These are phyloP conservation scores for Epichloe typhina DNA, from an alignment of 2,329 filamentous ascomycete genomes.

Conservation along the genomic window DNA sequence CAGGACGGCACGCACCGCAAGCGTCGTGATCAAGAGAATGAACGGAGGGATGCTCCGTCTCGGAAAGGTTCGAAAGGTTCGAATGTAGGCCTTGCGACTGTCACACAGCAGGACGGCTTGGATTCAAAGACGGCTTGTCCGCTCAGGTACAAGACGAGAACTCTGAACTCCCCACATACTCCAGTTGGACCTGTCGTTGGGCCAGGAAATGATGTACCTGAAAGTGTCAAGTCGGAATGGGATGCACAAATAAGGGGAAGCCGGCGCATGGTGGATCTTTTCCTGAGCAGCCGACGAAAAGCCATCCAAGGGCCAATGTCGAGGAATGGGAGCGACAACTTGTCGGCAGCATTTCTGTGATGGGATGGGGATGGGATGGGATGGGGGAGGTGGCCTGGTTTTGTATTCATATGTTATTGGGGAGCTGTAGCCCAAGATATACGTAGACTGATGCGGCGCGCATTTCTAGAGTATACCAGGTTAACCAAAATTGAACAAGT, in stretches of 20 bases:
- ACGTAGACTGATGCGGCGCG: neutral
- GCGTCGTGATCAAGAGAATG: slow-evolving; percentile 10
- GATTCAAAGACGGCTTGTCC: slow-evolving; percentile 10
- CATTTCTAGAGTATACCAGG: no score
- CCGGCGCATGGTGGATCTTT: slow-evolving; percentile 40
- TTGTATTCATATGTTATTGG: slow-evolving; percentile 4
- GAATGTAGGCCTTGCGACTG: slow-evolving; percentile 15
- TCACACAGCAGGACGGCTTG: slow-evolving; percentile 11
- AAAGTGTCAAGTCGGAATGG: slow-evolving; percentile 7
- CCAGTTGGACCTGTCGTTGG: neutral
- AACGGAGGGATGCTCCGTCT: slow-evolving; percentile 9
- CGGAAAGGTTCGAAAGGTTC: slow-evolving; percentile 17
- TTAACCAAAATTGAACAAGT: neutral
- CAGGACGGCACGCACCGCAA: slow-evolving; percentile 11
- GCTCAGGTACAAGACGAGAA: slow-evolving; percentile 4
- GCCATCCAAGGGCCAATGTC: slow-evolving; percentile 23
- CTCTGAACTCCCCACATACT: neutral
- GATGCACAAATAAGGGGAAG: slow-evolving; percentile 28
- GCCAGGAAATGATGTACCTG: neutral
- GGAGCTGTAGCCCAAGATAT: neutral
- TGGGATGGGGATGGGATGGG: neutral
- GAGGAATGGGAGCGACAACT: slow-evolving; percentile 14
- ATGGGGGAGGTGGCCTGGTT: neutral
- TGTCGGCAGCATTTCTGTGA: slow-evolving; percentile 20
- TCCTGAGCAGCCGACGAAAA: slow-evolving; percentile 35